phyloP scores from a whole-genome alignment of 495 filamentous ascomycete species.

The Hapsidospora chrysogenum region DNA sequence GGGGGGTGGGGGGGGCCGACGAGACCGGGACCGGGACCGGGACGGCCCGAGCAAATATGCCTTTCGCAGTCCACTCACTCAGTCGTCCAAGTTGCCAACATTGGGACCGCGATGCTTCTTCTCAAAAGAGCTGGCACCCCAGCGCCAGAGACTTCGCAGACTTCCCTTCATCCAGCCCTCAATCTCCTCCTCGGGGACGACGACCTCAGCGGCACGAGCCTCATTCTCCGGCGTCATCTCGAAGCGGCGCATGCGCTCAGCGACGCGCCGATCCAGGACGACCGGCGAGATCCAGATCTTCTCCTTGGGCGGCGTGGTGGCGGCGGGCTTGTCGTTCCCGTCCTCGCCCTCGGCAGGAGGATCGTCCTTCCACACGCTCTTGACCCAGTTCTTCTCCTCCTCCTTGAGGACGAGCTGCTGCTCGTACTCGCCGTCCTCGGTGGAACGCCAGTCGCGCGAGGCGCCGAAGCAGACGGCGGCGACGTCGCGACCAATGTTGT shows the following conservation, averaged over 20 bases:
- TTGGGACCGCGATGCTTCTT: constrained; percentile 10
- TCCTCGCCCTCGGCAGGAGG: constrained; percentile 36
- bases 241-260: constrained; percentile 66
- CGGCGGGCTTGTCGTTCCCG: constrained; percentile 6
- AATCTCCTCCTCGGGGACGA: constrained; percentile 47
- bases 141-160: constrained; percentile 24
- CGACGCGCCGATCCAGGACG: constrained; percentile 63
- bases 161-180: constrained; percentile 42
- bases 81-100: constrained; percentile 6
- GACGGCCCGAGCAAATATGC: no score
- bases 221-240: constrained; percentile 49
- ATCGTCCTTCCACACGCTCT: constrained; percentile 50
- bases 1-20: no score
- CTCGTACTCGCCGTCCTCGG: constrained; percentile 31
- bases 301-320: constrained; percentile 22
- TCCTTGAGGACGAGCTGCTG: constrained; percentile 50
- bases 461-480: constrained; percentile 64
- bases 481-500: constrained; percentile 75
- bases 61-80: not conserved
- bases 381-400: constrained; percentile 83
- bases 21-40: no score
- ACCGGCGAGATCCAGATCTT: constrained; percentile 64
- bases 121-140: constrained; percentile 15
- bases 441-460: constrained; percentile 29
- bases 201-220: constrained; percentile 42